A percentile compares a stretch with the other conserved stretches of the same genome.
Conservation (phyloP, 2,329 filamentous ascomycete species). For the Colletotrichum tabaci region DNA sequence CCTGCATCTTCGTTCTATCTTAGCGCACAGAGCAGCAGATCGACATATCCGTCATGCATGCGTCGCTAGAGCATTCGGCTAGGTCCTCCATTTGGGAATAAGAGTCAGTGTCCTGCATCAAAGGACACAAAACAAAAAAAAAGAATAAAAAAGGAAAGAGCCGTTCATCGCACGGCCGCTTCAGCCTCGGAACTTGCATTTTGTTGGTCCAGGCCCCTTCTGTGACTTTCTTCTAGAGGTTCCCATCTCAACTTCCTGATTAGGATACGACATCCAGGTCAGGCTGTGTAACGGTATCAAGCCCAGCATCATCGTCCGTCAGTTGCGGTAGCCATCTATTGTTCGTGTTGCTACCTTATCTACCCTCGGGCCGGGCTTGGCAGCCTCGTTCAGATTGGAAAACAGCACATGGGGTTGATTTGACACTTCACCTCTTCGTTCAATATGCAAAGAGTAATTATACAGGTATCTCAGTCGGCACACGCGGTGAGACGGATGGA, state of each 20-base stretch:
- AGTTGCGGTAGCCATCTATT: background rate
- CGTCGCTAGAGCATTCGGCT: too few species aligned
- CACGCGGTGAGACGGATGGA: background rate
- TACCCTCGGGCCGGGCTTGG: constrained; percentile 13
- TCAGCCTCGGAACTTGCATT: constrained; percentile 24
- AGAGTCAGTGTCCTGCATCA: background rate
- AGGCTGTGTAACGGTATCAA: background rate
- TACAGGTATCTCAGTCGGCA: too few species aligned
- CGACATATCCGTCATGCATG: background rate
- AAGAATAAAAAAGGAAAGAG: background rate
- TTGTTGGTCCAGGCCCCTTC: background rate
- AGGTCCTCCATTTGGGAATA: background rate
- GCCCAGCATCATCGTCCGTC: background rate
- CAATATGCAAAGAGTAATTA: background rate
- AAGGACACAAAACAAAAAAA: background rate
- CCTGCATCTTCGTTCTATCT: background rate
- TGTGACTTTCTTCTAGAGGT: too few species aligned
- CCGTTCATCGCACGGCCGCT: background rate
- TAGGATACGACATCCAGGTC: constrained; percentile 17
- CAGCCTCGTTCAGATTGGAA: constrained; percentile 5
- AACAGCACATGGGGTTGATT: background rate
- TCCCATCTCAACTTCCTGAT: constrained; percentile 14
- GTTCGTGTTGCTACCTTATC: constrained; percentile 21
- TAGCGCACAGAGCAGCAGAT: background rate
- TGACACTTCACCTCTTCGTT: background rate